Evolutionary conservation across 176 grass and related monocot species (phyloP).

Genomic region (Carex pumila): DNA sequence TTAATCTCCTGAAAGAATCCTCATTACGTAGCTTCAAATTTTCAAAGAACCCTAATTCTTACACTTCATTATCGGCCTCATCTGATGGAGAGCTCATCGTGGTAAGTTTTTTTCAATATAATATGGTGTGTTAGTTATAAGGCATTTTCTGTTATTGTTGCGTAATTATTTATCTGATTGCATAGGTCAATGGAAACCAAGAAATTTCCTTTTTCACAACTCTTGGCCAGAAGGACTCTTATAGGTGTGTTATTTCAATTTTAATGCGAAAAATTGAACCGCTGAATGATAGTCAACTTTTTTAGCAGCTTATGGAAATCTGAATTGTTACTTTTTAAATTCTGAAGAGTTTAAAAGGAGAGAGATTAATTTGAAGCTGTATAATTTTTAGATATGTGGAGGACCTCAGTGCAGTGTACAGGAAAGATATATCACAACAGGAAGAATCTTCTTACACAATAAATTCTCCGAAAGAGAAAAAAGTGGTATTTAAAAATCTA

Average conservation of each 20-base stretch:
- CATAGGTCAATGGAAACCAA: conserved; percentile 67
- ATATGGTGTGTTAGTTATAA: not conserved
- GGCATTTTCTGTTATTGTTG: not conserved
- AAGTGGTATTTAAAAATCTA: conserved; percentile 51
- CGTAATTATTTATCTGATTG: conserved; percentile 23
- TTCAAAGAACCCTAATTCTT: conserved; percentile 39
- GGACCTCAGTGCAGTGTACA: conserved; percentile 60
- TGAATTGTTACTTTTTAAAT: conserved; percentile 1
- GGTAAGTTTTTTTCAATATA: conserved; percentile 29
- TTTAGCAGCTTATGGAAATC: not conserved
- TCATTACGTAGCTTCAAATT: conserved; percentile 55
- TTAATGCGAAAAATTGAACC: not conserved
- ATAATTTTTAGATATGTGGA: conserved; percentile 53
- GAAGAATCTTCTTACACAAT: conserved; percentile 50
- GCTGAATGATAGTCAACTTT: not conserved
- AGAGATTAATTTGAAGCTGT: conserved; percentile 17
- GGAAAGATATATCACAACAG: conserved; percentile 26
- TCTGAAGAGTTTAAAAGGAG: conserved; percentile 1
- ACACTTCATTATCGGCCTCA: conserved; percentile 48
- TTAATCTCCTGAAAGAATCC: conserved; percentile 66
- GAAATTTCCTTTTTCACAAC: conserved; percentile 69
- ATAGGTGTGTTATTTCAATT: conserved; percentile 55
- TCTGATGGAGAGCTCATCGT: conserved; percentile 75
- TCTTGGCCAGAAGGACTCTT: conserved; percentile 59
- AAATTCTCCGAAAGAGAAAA: conserved; percentile 81